Percentiles rank a stretch among this genome's conserved stretches.
These are phyloP conservation scores for Malassezia pachydermatis DNA, from an alignment of 1,284 basidiomycete species.

Conservation along the genomic window DNA sequence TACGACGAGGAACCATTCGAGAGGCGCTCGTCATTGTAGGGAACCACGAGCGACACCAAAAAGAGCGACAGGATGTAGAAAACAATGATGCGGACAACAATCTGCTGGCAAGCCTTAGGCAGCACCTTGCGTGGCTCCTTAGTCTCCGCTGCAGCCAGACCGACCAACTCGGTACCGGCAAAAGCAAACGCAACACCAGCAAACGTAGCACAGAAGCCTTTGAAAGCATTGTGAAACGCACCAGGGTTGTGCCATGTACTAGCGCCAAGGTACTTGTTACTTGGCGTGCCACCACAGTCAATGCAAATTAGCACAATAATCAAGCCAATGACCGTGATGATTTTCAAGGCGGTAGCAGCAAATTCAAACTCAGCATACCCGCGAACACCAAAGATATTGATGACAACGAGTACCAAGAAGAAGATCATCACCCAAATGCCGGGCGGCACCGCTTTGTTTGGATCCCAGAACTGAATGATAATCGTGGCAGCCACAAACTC, in stretches of 20 bases:
- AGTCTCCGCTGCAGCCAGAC: conserved; percentile 59
- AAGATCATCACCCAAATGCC: conserved; percentile 40
- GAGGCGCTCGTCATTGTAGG: conserved; percentile 38
- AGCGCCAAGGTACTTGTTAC: conserved; percentile 31
- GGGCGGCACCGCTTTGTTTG: conserved; percentile 10
- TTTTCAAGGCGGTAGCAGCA: conserved; percentile 37
- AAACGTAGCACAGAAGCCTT: conserved; percentile 43
- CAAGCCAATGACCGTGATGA: conserved; percentile 39
- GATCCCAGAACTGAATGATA: conserved; percentile 23
- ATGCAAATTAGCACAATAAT: conserved; percentile 41
- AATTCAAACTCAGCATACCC: conserved; percentile 46
- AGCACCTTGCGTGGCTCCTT: conserved; percentile 51
- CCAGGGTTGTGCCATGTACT: conserved; percentile 37
- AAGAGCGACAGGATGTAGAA: conserved; percentile 55
- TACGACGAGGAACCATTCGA: conserved; percentile 31
- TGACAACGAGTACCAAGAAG: conserved; percentile 27
- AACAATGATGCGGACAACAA: conserved; percentile 51
- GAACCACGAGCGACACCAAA: conserved; percentile 55
- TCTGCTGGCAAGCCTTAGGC: conserved; percentile 52
- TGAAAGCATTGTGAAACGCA: conserved; percentile 44
- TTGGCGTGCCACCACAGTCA: conserved; percentile 34
- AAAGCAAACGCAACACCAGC: conserved; percentile 43
- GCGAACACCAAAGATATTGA: conserved; percentile 46
- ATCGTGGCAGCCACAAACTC: conserved; percentile 40
- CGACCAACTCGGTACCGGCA: conserved; percentile 54